phyloP scores from a whole-genome alignment of 257 asterid species.

The Scutellaria barbata region DNA sequence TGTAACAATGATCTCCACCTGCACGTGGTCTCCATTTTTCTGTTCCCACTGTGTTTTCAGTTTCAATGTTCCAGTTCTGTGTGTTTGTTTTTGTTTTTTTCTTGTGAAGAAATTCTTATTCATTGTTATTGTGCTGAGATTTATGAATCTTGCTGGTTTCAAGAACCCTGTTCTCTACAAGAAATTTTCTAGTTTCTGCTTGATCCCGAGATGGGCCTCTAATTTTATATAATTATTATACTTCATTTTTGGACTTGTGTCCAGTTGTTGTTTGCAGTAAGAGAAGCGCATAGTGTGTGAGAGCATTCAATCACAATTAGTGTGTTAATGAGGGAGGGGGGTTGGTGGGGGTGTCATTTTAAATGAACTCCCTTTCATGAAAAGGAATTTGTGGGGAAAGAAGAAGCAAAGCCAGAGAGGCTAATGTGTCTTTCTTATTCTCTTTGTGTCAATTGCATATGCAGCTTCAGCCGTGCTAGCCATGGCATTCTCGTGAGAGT shows the following conservation, averaged over 20 bases:
- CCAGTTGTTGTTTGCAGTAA: slow-evolving; percentile 15
- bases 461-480: slow-evolving; percentile 62
- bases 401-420: slow-evolving; percentile 56
- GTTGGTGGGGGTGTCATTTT: slow-evolving; percentile 45
- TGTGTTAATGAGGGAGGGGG: slow-evolving; percentile 28
- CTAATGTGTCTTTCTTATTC: slow-evolving; percentile 46
- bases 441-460: slow-evolving; percentile 44
- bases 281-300: slow-evolving; percentile 34
- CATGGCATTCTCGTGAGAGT: slow-evolving; percentile 78
- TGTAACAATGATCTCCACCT: slow-evolving; percentile 53
- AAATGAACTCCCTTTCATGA: slow-evolving; percentile 69
- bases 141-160: slow-evolving; percentile 32
- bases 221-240: slow-evolving; percentile 7
- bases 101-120: slow-evolving; percentile 1
- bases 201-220: slow-evolving; percentile 30
- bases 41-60: slow-evolving; percentile 38
- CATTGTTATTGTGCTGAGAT: slow-evolving; percentile 7
- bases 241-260: neutral
- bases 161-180: slow-evolving; percentile 17
- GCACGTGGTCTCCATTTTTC: slow-evolving; percentile 51
- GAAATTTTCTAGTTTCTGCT: slow-evolving; percentile 22
- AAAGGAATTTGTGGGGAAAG: slow-evolving; percentile 54
- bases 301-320: slow-evolving; percentile 40
- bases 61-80: neutral
- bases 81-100: neutral